Base-by-base conservation (phyloP, 257 asterid genomes). In the Plantago elongata region DNA sequence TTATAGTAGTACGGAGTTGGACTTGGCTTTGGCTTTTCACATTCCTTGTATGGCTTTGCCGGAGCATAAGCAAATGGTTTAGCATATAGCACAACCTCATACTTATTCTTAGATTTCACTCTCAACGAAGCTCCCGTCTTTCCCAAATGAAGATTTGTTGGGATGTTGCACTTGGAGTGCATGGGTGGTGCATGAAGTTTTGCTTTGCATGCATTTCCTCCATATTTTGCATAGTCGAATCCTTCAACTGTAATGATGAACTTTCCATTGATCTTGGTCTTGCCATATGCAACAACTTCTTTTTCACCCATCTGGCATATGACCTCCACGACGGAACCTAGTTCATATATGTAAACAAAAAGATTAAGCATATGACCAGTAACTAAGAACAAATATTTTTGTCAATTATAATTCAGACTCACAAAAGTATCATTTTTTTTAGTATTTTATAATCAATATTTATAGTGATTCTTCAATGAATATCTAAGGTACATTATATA, bases 281-380 rank as follows among this genome's bases (percentile, higher is more conserved):
- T 76, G 9, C 96, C 96, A 55, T 81, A 88, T 57, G 82, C 85
- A 49, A 74, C 75, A 10, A 88, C 68, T 65, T 79, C 52, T 61
- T 83, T 83, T 14, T 83, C 70, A 0, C 88, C 95, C 0, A 11
- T 79, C 72, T 68, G 72, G 75, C 96, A 88, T 38, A 81, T 81
- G 12, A 88, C 87, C 62, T 83, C 92, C 63, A 88, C 96, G n/a
- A 81, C 74, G 51, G 89, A 91, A 76, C 92, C 96, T 88, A 67
- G 12, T 34, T 50, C 66, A 63, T 43, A 43, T 43, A 42, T 49
- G 7, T 6, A 17, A 9, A 61, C 29, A 4, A 11, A 59, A 59
- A 15, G 0, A 59, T 13, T 59, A 16, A 18, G 3, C 18, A 18
- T 44, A 6, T 12, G n/a, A 2, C 43, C 42, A 64, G 13, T 15